Evolutionary conservation across 345 rosid species (phyloP).

Genomic region (Balakata baccata): DNA sequence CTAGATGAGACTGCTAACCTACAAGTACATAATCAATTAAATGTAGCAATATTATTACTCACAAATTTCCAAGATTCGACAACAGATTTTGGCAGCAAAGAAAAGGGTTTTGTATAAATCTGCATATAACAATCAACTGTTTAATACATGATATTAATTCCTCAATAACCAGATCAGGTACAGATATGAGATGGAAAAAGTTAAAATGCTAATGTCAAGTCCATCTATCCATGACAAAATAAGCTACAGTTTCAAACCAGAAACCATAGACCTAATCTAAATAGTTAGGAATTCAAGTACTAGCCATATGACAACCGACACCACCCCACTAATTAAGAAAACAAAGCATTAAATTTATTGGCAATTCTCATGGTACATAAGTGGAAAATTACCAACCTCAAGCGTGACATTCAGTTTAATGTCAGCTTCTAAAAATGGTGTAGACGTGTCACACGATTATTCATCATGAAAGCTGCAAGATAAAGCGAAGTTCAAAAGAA

Average conservation of each 20-base stretch:
- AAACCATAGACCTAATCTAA: not conserved
- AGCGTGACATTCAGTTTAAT: conserved; percentile 59
- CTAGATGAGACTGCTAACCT: not conserved
- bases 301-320: not conserved
- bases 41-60: conserved; percentile 31
- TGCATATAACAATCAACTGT: conserved; percentile 23
- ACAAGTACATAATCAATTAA: not conserved
- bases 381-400: conserved; percentile 48
- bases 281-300: not conserved
- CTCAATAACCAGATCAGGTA: not conserved
- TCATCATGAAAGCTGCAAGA: conserved; percentile 60
- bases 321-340: not conserved
- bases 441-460: conserved; percentile 69
- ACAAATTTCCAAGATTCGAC: conserved; percentile 86
- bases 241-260: not conserved
- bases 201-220: not conserved
- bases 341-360: not conserved
- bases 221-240: not conserved
- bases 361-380: not conserved
- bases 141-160: not conserved
- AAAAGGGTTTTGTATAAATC: conserved; percentile 69
- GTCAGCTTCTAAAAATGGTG: conserved; percentile 64
- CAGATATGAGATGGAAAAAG: not conserved
- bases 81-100: conserved; percentile 62
- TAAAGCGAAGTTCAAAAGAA: conserved; percentile 14